phyloP scores from a whole-genome alignment of 352 stramenopile species.

The Phytopythium oedochilum region DNA sequence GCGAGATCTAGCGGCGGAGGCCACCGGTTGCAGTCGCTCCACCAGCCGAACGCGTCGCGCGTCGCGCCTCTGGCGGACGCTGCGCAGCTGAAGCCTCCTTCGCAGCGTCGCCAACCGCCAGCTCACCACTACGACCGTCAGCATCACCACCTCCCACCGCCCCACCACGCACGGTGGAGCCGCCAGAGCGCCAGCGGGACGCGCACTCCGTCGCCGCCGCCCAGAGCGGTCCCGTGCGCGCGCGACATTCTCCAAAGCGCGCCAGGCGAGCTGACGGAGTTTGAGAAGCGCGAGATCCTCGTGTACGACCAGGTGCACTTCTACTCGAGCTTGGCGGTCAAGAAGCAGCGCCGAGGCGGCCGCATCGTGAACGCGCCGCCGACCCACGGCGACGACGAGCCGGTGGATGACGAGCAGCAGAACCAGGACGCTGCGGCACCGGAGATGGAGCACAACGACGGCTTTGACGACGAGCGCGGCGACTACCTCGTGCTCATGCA shows the following conservation, averaged over 20 bases:
- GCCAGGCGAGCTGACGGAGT: slow-evolving; percentile 28
- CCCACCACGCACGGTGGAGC: slow-evolving; percentile 3
- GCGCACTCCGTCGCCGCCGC: slow-evolving; percentile 9
- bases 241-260: neutral
- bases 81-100: neutral
- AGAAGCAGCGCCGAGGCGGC: slow-evolving; percentile 24
- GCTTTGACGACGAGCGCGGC: slow-evolving; percentile 95
- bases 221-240: neutral
- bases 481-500: slow-evolving; percentile 95
- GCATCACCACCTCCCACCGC: slow-evolving; percentile 9
- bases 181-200: slow-evolving; percentile 5
- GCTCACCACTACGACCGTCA: neutral
- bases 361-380: slow-evolving; percentile 23
- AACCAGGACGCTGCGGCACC: neutral
- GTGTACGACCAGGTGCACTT: slow-evolving; percentile 49
- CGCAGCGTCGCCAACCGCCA: neutral
- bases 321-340: slow-evolving; percentile 29
- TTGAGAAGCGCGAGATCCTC: slow-evolving; percentile 50
- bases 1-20: neutral
- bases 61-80: neutral
- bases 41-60: neutral
- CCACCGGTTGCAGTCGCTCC: neutral
- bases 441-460: slow-evolving; percentile 80
- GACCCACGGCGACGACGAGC: slow-evolving; percentile 16
- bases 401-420: slow-evolving; percentile 1